Evolutionary conservation across 2,329 filamentous ascomycete species (phyloP), one percentile per base, ranked within the genome.

Genomic region (Alternaria atra): DNA sequence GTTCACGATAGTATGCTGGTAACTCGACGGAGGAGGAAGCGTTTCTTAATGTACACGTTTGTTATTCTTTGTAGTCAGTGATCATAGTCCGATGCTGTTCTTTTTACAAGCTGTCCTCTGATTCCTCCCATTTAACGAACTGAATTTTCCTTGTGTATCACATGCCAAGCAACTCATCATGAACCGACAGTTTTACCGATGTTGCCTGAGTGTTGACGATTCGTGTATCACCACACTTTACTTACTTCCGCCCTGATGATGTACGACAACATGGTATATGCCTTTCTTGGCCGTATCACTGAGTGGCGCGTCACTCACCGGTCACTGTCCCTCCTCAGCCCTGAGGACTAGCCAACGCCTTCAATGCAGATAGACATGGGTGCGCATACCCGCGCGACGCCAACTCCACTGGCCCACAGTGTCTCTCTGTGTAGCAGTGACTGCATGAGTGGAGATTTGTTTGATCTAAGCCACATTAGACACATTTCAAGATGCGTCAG

Each of bases 21-120:
- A 20, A 1, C 10, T 2, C 20, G 7, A 2, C 9, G 0, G 8
- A 6, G 20, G 1, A 15, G 17, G 1, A 30, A 8, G 5, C 30
- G 6, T 50, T 29, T 6, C 9, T 29, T 7, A 7, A 44, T 29
- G 7, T 2, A 15, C 23, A 29, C 13, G 15, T 29, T 25, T 6
- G 13, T 17, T 29, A 2, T 29, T 8, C 29, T 6, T 15, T 27
- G 13, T 50, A 35, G 5, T 25, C 20, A 50, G 13, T 9, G 20
- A 25, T 35, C 30, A 34, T n/a, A 15, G 13, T 20, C 15, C 13
- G 8, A 12, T 8, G 4, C 25, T 15, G 8, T 13, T 34, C 3
- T 15, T 5, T 6, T 10, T 25, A 9, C 7, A 25, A 15, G 6
- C 17, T 40, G 17, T 23, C 6, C 1, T 25, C 5, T 15, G 8